Base-by-base conservation (phyloP, 108 stramenopile species). In the Cyclotella sp. region DNA sequence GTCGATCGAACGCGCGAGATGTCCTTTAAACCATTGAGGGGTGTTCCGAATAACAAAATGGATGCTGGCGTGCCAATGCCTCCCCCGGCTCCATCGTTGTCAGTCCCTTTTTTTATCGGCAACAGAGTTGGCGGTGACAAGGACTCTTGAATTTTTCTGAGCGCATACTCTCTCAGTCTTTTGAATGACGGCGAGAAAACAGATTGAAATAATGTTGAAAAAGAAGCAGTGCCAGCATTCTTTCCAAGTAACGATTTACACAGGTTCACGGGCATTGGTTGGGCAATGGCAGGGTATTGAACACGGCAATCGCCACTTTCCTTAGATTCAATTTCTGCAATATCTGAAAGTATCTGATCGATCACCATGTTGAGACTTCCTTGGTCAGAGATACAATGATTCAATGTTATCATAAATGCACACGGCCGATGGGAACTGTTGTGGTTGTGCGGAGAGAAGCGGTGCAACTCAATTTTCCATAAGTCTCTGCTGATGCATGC, bases 361-460 rank as follows among this genome's bases (percentile, higher is more conserved):
- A 54, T 53, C 13, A 68, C 53, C 43, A 70, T 34, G 46, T 70
- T 70, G 53, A 57, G 12, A 39, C 53, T 70, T 54, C 54, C 53
- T 28, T 76, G 75, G 28, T 76, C 75, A 15, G 66, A 68, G 18
- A 76, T 76, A 34, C 42, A 34, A 51, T 76, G 75, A 28, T 76
- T 76, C 40, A 76, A 52, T 22, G 54, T 63, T 34, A 76, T 59
- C 1, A 76, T 1, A 18, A 76, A 14, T 4, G 55, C 75, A 47
- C 64, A 63, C 18, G 60, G 53, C 21, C 9, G 19, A n/a, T 47
- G 41, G 11, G 44, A 10, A 9, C 27, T 45, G 45, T 63, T 24
- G 44, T 62, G 12, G 14, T 46, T 28, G 29, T 60, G 16, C 34
- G 55, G 12, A 14, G 59, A 40, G 8, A 66, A 45, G 18, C 63